A percentile compares a stretch with the other conserved stretches of the same genome.
These are phyloP conservation scores for Voacanga thouarsii DNA, from an alignment of 257 asterid species.

Conservation along the genomic window DNA sequence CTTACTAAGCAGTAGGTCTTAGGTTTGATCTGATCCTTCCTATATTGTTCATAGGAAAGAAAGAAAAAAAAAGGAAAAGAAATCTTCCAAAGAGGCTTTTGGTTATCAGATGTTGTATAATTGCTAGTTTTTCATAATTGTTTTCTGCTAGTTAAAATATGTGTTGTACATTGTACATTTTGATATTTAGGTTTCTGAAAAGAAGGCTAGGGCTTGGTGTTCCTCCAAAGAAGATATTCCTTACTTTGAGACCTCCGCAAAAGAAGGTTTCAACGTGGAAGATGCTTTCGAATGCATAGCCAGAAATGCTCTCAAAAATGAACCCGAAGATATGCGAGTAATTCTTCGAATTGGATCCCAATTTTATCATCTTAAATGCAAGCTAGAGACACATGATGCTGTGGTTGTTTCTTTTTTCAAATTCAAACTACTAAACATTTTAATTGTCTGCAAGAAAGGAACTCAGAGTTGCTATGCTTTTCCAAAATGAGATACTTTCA, in stretches of 20 bases:
- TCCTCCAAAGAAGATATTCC: constrained; percentile 60
- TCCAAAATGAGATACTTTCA: too few relatives aligned
- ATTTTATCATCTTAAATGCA: too few relatives aligned
- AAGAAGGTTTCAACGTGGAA: constrained; percentile 62
- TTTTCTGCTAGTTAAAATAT: neutral
- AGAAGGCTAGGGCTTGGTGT: constrained; percentile 63
- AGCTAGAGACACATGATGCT: too few relatives aligned
- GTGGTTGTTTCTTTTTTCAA: too few relatives aligned
- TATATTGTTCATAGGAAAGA: neutral
- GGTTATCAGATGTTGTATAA: neutral
- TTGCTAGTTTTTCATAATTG: neutral
- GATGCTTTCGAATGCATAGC: constrained; percentile 64
- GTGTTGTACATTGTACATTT: neutral
- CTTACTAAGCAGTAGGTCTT: neutral
- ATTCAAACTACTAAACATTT: too few relatives aligned
- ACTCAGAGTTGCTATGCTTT: too few relatives aligned
- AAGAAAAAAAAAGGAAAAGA: too few relatives aligned
- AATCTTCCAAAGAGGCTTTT: neutral
- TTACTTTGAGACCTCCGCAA: constrained; percentile 66
- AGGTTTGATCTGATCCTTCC: neutral
- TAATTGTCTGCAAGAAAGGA: too few relatives aligned
- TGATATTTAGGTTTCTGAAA: constrained; percentile 50
- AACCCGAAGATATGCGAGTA: constrained; percentile 57
- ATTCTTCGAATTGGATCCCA: neutral
- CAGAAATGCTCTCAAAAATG: constrained; percentile 55